Percentiles rank a stretch among this genome's conserved stretches.
Conservation (phyloP, 2,329 filamentous ascomycete species). For the Fusarium decemcellulare region DNA sequence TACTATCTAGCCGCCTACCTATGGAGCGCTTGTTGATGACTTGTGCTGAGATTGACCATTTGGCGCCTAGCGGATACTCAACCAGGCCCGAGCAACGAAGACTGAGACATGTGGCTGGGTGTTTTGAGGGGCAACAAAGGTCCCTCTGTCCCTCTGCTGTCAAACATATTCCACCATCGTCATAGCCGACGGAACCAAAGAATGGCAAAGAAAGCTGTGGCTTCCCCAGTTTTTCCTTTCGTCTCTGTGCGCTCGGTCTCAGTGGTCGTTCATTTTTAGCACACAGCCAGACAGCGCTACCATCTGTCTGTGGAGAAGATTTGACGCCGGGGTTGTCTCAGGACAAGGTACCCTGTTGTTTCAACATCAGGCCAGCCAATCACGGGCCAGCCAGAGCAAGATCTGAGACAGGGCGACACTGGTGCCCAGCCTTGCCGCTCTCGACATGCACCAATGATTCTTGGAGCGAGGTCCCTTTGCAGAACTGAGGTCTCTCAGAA, state of each 20-base stretch:
- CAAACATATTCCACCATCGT: not conserved
- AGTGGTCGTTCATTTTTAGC: slow-evolving; percentile 43
- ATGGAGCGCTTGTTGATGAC: slow-evolving; percentile 12
- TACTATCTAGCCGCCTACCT: not conserved
- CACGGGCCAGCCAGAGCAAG: not conserved
- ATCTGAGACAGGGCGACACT: slow-evolving; percentile 38
- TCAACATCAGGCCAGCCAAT: slow-evolving; percentile 48
- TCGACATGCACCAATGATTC: not conserved
- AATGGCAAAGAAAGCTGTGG: slow-evolving; percentile 6
- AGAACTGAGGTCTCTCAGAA: slow-evolving; percentile 14
- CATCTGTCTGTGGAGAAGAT: not conserved
- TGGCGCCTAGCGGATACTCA: not conserved
- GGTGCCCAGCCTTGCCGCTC: slow-evolving; percentile 25
- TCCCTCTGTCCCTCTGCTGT: not conserved
- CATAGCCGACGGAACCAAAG: slow-evolving; percentile 7
- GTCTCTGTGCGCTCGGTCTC: not conserved
- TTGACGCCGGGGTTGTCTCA: slow-evolving; percentile 39
- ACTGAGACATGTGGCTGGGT: slow-evolving; percentile 11
- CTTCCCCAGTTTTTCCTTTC: slow-evolving; percentile 9
- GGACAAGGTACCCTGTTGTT: slow-evolving; percentile 40
- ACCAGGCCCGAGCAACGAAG: not conserved
- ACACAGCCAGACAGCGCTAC: slow-evolving; percentile 25
- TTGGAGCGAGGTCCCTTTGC: slow-evolving; percentile 5
- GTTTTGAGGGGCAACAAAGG: not conserved
- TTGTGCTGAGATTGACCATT: not conserved